Percentiles rank a stretch among this genome's conserved stretches.
These are phyloP conservation scores for Eucalyptus cladocalyx DNA, from an alignment of 345 rosid genomes.

Conservation along the genomic window DNA sequence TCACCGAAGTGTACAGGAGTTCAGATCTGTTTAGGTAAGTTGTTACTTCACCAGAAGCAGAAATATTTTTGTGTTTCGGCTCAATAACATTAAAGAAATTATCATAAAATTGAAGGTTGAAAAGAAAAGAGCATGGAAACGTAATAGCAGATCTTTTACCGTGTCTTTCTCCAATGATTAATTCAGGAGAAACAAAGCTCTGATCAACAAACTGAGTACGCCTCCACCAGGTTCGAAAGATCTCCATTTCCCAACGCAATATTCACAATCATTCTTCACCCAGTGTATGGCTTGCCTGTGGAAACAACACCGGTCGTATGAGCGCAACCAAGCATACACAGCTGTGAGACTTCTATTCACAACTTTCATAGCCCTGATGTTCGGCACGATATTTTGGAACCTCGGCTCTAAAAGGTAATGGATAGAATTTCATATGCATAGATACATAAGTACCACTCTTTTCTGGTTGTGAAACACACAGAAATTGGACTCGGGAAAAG, in stretches of 20 bases:
- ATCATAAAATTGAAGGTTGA: not conserved
- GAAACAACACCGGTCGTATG: conserved; percentile 60
- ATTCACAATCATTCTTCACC: conserved; percentile 25
- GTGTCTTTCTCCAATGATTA: not conserved
- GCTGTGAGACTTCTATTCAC: conserved; percentile 43
- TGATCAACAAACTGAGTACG: conserved; percentile 33
- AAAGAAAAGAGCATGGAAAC: not conserved
- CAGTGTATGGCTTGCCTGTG: conserved; percentile 53
- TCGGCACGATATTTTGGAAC: conserved; percentile 63
- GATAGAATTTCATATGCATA: not conserved
- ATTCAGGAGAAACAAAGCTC: conserved; percentile 45
- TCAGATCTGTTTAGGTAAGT: conserved; percentile 37
- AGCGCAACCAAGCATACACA: conserved; percentile 43
- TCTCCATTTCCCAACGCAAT: conserved; percentile 29
- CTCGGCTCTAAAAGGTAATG: conserved; percentile 38
- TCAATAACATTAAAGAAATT: not conserved
- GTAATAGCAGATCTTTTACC: not conserved
- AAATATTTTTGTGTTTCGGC: not conserved
- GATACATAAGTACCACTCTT: not conserved
- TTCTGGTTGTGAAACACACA: not conserved
- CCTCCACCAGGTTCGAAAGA: conserved; percentile 30
- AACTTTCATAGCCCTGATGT: conserved; percentile 41
- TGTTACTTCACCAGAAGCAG: not conserved
- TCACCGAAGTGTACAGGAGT: conserved; percentile 27
- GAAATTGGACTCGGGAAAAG: not conserved